Percentiles rank a stretch among this genome's conserved stretches.
These are phyloP conservation scores for Aspergillus ochraceus DNA, from an alignment of 2,329 filamentous ascomycete genomes.

Conservation along the genomic window DNA sequence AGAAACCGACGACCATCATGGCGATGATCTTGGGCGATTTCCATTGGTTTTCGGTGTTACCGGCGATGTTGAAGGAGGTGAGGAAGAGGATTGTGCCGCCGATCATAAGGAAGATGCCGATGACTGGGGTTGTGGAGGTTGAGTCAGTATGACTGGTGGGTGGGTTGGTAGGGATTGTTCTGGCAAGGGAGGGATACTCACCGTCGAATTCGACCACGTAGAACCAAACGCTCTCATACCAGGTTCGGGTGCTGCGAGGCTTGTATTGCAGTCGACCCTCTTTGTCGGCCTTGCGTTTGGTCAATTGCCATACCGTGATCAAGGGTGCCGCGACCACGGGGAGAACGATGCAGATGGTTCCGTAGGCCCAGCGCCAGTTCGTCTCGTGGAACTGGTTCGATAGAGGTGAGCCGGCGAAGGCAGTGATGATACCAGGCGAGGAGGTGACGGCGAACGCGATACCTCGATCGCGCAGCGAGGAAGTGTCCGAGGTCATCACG, in stretches of 20 bases:
- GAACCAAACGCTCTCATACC: slow-evolving; percentile 46
- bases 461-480: slow-evolving; percentile 58
- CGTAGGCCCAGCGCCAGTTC: slow-evolving; percentile 63
- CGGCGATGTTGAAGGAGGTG: slow-evolving; percentile 51
- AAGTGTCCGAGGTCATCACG: slow-evolving; percentile 63
- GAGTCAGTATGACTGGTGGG: too few relatives aligned
- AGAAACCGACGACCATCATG: slow-evolving; percentile 54
- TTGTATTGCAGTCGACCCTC: slow-evolving; percentile 34
- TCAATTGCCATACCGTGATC: slow-evolving; percentile 52
- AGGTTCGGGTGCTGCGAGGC: slow-evolving; percentile 34
- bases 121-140: slow-evolving; percentile 25
- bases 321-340: slow-evolving; percentile 57
- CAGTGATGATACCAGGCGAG: slow-evolving; percentile 62
- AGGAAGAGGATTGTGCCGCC: slow-evolving; percentile 54
- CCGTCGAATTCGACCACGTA: slow-evolving; percentile 38
- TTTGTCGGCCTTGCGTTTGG: slow-evolving; percentile 56
- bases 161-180: too few relatives aligned
- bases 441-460: slow-evolving; percentile 59
- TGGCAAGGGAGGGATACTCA: not conserved
- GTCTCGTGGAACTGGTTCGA: slow-evolving; percentile 49
- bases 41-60: slow-evolving; percentile 28
- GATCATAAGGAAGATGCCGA: slow-evolving; percentile 61
- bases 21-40: slow-evolving; percentile 47
- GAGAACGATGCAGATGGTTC: slow-evolving; percentile 59
- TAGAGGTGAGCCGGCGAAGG: slow-evolving; percentile 56